Evolutionary conservation across 805 yeast species (phyloP).

Genomic region (Wickerhamomyces rabaulensis): DNA sequence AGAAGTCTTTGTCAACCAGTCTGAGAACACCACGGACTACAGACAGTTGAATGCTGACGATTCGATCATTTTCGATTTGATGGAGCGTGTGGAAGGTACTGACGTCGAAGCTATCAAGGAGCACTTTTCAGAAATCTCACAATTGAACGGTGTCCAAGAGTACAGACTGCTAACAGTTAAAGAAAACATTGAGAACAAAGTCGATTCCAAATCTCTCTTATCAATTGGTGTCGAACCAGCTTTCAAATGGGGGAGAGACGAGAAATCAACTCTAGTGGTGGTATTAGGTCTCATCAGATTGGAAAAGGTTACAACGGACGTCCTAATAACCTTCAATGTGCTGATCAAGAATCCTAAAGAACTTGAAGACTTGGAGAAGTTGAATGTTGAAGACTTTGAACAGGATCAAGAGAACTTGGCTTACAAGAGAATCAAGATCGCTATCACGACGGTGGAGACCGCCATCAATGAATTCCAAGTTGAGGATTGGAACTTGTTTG

Average conservation of each 20-base stretch:
- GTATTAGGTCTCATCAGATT: constrained; percentile 56
- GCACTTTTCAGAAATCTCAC: constrained; percentile 54
- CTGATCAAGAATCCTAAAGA: constrained; percentile 37
- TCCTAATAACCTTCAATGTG: constrained; percentile 53
- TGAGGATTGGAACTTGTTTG: constrained; percentile 44
- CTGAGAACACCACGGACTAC: constrained; percentile 27
- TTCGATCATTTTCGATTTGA: constrained; percentile 58
- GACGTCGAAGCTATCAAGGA: constrained; percentile 37
- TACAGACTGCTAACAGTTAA: constrained; percentile 28
- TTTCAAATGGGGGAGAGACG: constrained; percentile 46
- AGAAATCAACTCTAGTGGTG: constrained; percentile 38
- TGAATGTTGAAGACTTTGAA: constrained; percentile 2
- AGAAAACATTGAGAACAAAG: constrained; percentile 9
- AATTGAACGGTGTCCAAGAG: constrained; percentile 33
- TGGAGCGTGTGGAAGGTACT: constrained; percentile 43
- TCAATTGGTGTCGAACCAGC: constrained; percentile 37
- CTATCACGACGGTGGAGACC: constrained; percentile 20
- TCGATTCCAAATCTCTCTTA: constrained; percentile 18
- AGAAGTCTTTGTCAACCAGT: constrained; percentile 69
- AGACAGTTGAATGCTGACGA: constrained; percentile 37
- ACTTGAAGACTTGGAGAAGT: constrained; percentile 18
- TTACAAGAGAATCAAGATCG: constrained; percentile 24
- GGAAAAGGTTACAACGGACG: constrained; percentile 49
- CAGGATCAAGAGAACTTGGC: constrained; percentile 17
- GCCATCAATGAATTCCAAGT: constrained; percentile 29